Base-by-base conservation (phyloP, 495 filamentous ascomycete genomes). In the Glarea lozoyensis region DNA sequence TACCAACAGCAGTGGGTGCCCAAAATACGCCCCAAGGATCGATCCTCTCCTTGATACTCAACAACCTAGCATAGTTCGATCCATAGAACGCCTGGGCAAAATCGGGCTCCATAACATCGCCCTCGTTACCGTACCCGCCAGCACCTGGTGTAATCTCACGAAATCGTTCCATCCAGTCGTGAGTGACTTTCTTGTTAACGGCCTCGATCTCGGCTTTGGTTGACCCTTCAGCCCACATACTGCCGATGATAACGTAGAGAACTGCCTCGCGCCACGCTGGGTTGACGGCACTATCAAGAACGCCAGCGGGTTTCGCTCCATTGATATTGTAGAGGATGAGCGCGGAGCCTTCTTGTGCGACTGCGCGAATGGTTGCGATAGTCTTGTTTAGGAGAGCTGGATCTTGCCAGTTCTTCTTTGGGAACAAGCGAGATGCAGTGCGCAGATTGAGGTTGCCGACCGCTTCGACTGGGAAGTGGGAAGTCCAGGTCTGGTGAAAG, bases 21-120 rank as follows among this genome's bases (percentile, higher is more conserved):
- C 75, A 82, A 35, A 82, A 71, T 2, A 81, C 52, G 29, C 69
- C 63, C 9, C 64, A 37, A 1, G 79, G 76, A 57, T 84, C 78
- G n/a, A 72, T 67, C 42, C 63, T 60, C 35, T 65, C 50, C 54
- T 78, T 76, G 46, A 76, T 69, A 18, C 27, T 19, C 3, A 56
- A 38, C 42, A 75, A 54, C 10, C 64, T 56, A 2, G 53, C 48
- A 51, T 77, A 77, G 22, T 72, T 67, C 0, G 53, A 32, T 2
- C 73, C 74, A 59, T 61, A 78, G 57, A 73, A 73, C 3, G 60
- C 56, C 17, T 54, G 52, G 37, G 65, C 58, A 60, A 61, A 81
- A 41, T 73, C 42, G 1, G 67, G 67, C 50, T 81, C 66, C 18
- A 52, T 57, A 53, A 62, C 72, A 24, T 73, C 45, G 2, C 62